Conservation (phyloP, 2,329 filamentous ascomycete genomes). For the Exserohilum rostratum region DNA sequence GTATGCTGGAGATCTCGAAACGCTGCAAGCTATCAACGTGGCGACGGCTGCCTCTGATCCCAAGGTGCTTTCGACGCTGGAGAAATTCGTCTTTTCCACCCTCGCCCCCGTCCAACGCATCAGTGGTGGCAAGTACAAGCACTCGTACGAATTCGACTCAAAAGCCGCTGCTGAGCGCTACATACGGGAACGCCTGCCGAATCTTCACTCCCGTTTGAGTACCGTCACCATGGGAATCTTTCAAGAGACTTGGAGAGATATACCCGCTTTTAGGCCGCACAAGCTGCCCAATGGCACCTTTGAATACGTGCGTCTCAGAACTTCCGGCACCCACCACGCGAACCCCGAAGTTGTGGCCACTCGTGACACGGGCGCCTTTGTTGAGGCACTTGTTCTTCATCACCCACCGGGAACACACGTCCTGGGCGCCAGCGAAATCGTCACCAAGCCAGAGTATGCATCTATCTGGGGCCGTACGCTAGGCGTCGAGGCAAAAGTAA, state of each 20-base stretch:
- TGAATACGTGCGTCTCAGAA: conserved; percentile 2
- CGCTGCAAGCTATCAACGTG: conserved; percentile 48
- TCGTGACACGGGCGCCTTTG: conserved; percentile 6
- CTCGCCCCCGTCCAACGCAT: conserved; percentile 42
- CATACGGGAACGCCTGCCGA: conserved; percentile 7
- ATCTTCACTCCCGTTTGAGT: conserved; percentile 2
- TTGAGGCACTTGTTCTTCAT: conserved; percentile 8
- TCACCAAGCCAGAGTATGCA: conserved; percentile 8
- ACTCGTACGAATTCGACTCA: conserved; percentile 49
- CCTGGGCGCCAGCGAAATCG: conserved; percentile 7
- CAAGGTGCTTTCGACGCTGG: conserved; percentile 34
- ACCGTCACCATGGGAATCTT: conserved; percentile 12
- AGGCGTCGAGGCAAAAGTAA: conserved; percentile 3
- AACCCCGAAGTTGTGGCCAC: conserved; percentile 5
- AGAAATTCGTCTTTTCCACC: conserved; percentile 54
- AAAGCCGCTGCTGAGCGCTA: conserved; percentile 43
- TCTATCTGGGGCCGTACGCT: conserved; percentile 5
- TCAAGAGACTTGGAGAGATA: conserved; percentile 9
- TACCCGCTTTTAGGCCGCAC: conserved; percentile 6
- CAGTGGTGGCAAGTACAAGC: conserved; percentile 42
- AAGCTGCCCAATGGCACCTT: conserved; percentile 7
- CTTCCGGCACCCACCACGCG: background rate
- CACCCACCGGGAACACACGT: conserved; percentile 9
- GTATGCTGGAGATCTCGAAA: conserved; percentile 40
- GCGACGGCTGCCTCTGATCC: conserved; percentile 46